Evolutionary conservation across 176 grass and related monocot species (phyloP), one percentile per base, ranked within the genome.

Genomic region (Elaeis guineensis): DNA sequence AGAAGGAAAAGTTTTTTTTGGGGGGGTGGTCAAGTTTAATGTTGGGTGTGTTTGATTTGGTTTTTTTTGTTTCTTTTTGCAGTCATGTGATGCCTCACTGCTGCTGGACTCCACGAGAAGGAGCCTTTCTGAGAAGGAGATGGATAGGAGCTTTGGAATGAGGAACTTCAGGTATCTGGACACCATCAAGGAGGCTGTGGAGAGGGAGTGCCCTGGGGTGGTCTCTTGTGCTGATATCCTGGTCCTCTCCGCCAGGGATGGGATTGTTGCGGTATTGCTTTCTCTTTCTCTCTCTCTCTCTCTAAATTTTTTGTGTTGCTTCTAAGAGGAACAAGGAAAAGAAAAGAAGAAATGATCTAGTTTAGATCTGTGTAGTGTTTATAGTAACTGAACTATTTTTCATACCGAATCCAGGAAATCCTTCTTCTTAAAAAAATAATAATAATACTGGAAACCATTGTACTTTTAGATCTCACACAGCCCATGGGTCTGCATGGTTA

Each of bases 161-260:
- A 75, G 78, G 52, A 74, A 74, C 22, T 81, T 81, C 23, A 74
- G 58, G 64, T 73, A 63, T 51, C 58, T 81, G 15, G 78, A 81
- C 25, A 66, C 50, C 18, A 81, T 81, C 30, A 81, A 81, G 73
- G 70, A 73, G 55, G 78, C 78, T 25, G 70, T 81, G 21, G 78
- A 81, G 49, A 52, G 64, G 73, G 71, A 69, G 52, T 81, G 78
- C 63, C 78, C 78, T 30, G 78, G 78, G 24, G 71, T 75, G 39
- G 76, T 79, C 9, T 79, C 76, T 16, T 79, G 76, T 39, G 61
- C 76, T 72, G 76, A 79, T 61, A 79, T 79, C 52, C 52, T 79
- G 53, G 75, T 70, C 54, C 51, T 78, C 56, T 69, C 66, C 58
- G 65, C 75, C 25, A 68, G 75, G 21, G 75, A 78, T 64, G 59